Base-by-base conservation (phyloP, 2,329 filamentous ascomycete genomes). In the Apiospora pterosperma region DNA sequence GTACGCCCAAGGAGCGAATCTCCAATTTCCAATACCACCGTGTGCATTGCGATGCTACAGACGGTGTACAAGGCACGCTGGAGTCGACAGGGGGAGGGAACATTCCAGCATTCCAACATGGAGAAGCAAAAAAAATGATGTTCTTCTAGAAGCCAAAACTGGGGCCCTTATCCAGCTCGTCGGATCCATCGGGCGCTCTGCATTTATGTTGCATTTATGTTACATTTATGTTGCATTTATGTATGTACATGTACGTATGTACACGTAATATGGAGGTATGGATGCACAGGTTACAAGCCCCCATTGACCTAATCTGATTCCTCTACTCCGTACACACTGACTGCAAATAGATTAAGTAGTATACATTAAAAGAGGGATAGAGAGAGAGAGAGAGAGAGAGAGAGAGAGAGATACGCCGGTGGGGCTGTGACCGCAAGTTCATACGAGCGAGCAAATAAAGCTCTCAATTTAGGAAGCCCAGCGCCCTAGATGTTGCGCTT, bases 131-230 rank as follows among this genome's bases (percentile, higher is more conserved):
- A 55, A 55, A 55, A 28, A 55, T 34, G 25, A 28, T 39, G 58
- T 60, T 60, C 58, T 60, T 60, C 58, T 60, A 60, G 58, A 60
- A 60, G 58, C 16, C 58, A 60, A 60, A 60, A 60, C 58, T 62
- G 60, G 60, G 60, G 60, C 60, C 25, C 39, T 42, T 36, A 36
- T 48, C 60, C 60, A 62, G 39, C 31, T 36, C 28, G 38, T 62
- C 60, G 60, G 60, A 62, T 62, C 60, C 60, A 48, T 62, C 60
- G 60, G 38, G 60, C 34, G 60, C 38, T 61, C 41, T 59, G 52
- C 52, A n/a, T n/a, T n/a, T n/a, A n/a, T n/a, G n/a, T n/a, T 25
- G 42, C 42, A 48, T 48, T 25, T 25, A 3, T 21, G 6, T 21
- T 11, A 2, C 10, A 42, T 55, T 16, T 55, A 38, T 12, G 48